Percentiles rank a stretch among this genome's conserved stretches.
phyloP scores from a whole-genome alignment of 768 basidiomycete species.

The Amanita polypyramis region DNA sequence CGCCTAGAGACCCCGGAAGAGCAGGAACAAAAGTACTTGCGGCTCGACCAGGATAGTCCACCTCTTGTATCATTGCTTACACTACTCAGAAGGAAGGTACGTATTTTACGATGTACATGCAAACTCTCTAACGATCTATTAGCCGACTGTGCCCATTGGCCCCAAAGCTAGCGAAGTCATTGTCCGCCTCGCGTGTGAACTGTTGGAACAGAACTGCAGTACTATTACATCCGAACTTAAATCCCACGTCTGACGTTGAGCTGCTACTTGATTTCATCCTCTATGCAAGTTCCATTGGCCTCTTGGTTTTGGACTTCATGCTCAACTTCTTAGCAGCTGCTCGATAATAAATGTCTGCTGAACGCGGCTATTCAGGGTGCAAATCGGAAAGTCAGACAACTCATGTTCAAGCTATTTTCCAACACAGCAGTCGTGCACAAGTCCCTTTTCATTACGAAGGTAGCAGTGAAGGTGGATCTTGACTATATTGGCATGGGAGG shows the following conservation, averaged over 20 bases:
- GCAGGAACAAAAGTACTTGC: not conserved
- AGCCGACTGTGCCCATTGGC: not conserved
- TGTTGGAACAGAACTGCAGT: no score
- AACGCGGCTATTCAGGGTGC: not conserved
- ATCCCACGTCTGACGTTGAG: not conserved
- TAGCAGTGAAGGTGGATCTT: not conserved
- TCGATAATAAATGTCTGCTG: not conserved
- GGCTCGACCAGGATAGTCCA: not conserved
- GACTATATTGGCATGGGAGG: not conserved
- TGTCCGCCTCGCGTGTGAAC: no score
- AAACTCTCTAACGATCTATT: not conserved
- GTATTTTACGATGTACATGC: not conserved
- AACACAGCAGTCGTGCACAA: not conserved
- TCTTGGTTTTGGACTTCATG: not conserved
- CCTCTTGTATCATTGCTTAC: not conserved
- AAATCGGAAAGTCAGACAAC: not conserved
- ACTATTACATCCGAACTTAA: no score
- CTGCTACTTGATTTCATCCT: conserved; percentile 1
- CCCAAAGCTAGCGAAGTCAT: not conserved
- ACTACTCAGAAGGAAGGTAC: not conserved
- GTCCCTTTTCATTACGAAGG: not conserved
- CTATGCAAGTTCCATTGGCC: not conserved
- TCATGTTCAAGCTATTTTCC: not conserved
- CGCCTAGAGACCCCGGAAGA: no score
- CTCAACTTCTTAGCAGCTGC: not conserved